phyloP scores from a whole-genome alignment of 2,329 filamentous ascomycete species.

The Beauveria bassiana region DNA sequence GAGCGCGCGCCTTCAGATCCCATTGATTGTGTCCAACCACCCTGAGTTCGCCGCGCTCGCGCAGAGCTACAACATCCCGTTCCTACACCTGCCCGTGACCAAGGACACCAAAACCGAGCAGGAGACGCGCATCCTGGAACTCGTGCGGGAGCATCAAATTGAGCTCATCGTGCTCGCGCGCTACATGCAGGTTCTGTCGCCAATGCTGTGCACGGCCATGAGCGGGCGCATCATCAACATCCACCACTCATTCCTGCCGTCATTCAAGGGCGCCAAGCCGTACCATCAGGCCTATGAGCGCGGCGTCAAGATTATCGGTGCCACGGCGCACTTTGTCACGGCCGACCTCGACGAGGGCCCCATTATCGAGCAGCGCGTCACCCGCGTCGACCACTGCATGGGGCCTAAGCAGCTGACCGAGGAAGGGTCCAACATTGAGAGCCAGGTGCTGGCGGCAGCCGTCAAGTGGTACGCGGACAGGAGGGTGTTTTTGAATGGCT shows the following conservation, averaged over 20 bases:
- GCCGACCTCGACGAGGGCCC: conserved; percentile 79
- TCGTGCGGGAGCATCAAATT: conserved; percentile 60
- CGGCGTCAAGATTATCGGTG: conserved; percentile 82
- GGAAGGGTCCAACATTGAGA: conserved; percentile 78
- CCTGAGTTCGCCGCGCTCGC: conserved; percentile 63
- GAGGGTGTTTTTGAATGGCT: conserved; percentile 68
- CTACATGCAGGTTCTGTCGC: conserved; percentile 82
- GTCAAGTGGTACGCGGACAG: conserved; percentile 80
- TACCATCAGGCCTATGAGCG: conserved; percentile 84
- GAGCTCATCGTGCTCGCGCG: conserved; percentile 75
- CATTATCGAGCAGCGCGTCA: conserved; percentile 79
- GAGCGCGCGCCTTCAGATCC: conserved; percentile 33
- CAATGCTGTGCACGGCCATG: conserved; percentile 68
- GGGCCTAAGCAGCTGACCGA: conserved; percentile 68
- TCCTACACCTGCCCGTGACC: conserved; percentile 73
- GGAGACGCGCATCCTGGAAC: conserved; percentile 61
- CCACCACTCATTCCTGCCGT: conserved; percentile 79
- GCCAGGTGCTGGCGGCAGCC: conserved; percentile 70
- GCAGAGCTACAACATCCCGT: conserved; percentile 66
- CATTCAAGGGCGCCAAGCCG: conserved; percentile 81
- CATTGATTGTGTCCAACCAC: conserved; percentile 77
- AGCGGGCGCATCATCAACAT: conserved; percentile 87
- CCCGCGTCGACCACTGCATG: conserved; percentile 69
- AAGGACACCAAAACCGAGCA: conserved; percentile 70
- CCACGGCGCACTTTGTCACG: conserved; percentile 80